These are phyloP conservation scores for Penicillium flavigenum DNA, from an alignment of 495 filamentous ascomycete species.

Conservation along the genomic window DNA sequence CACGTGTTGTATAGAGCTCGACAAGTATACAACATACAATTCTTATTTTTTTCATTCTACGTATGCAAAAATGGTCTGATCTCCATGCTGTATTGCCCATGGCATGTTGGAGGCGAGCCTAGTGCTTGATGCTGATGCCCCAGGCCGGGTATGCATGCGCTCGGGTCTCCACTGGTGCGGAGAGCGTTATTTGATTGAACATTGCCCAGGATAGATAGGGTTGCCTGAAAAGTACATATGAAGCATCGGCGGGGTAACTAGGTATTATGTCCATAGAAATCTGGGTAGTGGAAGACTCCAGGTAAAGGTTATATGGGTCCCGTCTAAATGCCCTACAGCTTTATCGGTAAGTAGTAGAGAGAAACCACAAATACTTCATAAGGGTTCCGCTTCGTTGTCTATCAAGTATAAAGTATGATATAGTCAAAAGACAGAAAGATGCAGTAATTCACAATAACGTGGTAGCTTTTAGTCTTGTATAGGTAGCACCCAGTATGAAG, in stretches of 20 bases:
- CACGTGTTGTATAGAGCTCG: conserved; percentile 32
- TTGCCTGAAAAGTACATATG: neutral
- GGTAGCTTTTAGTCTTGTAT: neutral
- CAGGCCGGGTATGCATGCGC: conserved; percentile 7
- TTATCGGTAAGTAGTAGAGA: neutral
- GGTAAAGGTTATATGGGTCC: neutral
- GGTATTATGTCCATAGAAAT: neutral
- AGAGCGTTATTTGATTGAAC: conserved; percentile 2
- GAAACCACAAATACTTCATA: neutral
- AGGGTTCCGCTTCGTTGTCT: neutral
- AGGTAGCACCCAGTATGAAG: neutral
- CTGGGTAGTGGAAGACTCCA: neutral
- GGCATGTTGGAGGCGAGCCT: neutral
- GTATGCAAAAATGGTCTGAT: neutral
- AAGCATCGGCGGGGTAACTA: neutral
- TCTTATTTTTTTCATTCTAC: neutral
- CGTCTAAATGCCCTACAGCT: neutral
- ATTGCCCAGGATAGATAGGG: neutral
- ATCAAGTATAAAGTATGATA: neutral
- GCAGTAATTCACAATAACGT: neutral
- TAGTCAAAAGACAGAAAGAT: neutral
- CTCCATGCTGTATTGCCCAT: neutral
- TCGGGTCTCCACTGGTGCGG: conserved; percentile 13
- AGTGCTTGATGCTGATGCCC: neutral
- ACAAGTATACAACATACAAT: neutral